Conservation (phyloP, 2,329 filamentous ascomycete species). For the Fusarium circinatum region DNA sequence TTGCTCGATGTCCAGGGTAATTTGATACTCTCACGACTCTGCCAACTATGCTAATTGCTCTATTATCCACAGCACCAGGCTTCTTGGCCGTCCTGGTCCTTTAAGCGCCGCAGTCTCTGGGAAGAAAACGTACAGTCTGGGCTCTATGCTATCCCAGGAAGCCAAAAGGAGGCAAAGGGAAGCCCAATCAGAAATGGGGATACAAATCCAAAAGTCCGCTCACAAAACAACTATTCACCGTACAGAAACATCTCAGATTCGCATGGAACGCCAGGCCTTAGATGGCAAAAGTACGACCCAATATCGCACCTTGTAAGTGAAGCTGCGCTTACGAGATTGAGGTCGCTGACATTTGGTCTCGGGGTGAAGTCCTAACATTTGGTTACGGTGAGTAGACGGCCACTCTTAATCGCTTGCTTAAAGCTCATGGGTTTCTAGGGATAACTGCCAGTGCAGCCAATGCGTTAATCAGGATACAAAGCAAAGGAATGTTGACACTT, state of each 20-base stretch:
- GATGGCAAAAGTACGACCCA: not conserved
- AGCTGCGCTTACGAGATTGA: constrained; percentile 4
- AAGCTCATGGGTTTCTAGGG: constrained; percentile 43
- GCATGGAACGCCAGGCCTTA: not conserved
- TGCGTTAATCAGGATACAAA: constrained; percentile 56
- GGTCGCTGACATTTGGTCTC: constrained; percentile 18
- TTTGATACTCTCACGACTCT: not conserved
- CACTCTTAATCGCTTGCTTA: constrained; percentile 6
- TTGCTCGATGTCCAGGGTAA: constrained; percentile 35
- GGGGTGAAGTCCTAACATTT: constrained; percentile 41
- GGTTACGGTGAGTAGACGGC: constrained; percentile 42
- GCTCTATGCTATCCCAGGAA: not conserved
- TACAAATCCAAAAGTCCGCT: not conserved
- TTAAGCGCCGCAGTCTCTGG: not conserved
- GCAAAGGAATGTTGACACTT: constrained; percentile 56
- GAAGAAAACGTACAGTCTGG: not conserved
- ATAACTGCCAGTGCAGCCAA: constrained; percentile 55
- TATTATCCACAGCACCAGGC: constrained; percentile 19
- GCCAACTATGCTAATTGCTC: constrained; percentile 10
- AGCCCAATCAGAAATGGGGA: not conserved
- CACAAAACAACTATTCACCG: constrained; percentile 17
- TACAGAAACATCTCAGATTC: constrained; percentile 24
- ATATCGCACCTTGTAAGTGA: constrained; percentile 37
- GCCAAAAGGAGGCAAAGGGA: not conserved
- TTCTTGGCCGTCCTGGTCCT: constrained; percentile 23